Conservation (phyloP, 345 rosid species). For the Eucalyptus leucophloia region DNA sequence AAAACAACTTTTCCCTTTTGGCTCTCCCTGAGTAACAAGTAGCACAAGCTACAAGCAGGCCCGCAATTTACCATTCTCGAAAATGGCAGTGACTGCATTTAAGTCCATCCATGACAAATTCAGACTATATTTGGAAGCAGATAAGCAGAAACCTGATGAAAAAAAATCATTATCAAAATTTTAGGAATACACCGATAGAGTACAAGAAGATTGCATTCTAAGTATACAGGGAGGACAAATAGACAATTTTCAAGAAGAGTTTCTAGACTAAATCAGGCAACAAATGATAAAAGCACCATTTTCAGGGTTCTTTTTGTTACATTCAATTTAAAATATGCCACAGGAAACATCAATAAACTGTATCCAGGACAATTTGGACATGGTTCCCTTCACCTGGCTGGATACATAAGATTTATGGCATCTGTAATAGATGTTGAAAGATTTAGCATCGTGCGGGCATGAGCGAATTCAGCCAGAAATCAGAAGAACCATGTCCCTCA, state of each 20-base stretch:
- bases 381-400: background rate
- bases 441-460: background rate
- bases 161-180: background rate
- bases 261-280: background rate
- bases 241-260: background rate
- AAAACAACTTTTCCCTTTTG: background rate
- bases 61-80: background rate
- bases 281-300: background rate
- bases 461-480: background rate
- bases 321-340: background rate
- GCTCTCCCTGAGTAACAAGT: background rate
- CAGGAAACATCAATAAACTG: background rate
- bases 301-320: background rate
- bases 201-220: background rate
- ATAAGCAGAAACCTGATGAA: background rate
- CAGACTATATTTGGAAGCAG: background rate
- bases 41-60: background rate
- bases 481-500: background rate
- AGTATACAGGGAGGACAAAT: background rate
- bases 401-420: background rate
- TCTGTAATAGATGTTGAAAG: background rate
- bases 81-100: background rate
- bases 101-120: background rate
- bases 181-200: background rate
- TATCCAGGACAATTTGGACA: background rate